Conservation (phyloP, 225 moss, liverwort and hornwort genomes). For the Physcomitrium patens region DNA sequence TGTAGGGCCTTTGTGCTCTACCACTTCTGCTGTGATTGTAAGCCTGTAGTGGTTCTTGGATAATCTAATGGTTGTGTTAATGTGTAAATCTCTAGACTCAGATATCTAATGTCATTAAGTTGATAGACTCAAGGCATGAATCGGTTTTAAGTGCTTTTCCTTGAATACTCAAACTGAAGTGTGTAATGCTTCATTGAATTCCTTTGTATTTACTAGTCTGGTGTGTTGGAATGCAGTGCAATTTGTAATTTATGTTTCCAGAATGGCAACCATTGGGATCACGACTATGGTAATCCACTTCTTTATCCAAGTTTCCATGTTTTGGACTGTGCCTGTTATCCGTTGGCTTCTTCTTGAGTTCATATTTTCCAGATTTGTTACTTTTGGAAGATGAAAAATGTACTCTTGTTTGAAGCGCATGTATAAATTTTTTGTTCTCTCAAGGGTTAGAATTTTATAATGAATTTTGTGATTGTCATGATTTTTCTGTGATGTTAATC, state of each 20-base stretch:
- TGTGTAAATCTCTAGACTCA: no score
- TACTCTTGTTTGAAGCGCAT: no score
- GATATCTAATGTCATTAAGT: not conserved
- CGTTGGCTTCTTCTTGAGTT: not conserved
- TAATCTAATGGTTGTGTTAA: no score
- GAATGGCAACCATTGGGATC: slow-evolving; percentile 76
- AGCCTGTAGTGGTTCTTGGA: no score
- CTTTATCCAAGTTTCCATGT: not conserved
- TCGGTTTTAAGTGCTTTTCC: not conserved
- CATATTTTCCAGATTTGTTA: not conserved
- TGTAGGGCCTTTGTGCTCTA: no score
- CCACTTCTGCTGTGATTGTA: no score
- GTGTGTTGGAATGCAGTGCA: slow-evolving; percentile 72
- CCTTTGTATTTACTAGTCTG: slow-evolving; percentile 9
- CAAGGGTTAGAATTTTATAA: no score
- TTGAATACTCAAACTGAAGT: not conserved
- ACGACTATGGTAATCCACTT: slow-evolving; percentile 80
- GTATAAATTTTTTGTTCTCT: no score
- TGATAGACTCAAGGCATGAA: slow-evolving; percentile 5
- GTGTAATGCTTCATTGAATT: not conserved
- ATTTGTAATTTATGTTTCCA: slow-evolving; percentile 93
- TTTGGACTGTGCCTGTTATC: not conserved
- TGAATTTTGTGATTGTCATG: not conserved
- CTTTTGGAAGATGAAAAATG: not conserved
- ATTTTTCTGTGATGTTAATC: slow-evolving; percentile 5